Base-by-base conservation (phyloP, 2,329 filamentous ascomycete species). In the Berkeleyomyces rouxiae region DNA sequence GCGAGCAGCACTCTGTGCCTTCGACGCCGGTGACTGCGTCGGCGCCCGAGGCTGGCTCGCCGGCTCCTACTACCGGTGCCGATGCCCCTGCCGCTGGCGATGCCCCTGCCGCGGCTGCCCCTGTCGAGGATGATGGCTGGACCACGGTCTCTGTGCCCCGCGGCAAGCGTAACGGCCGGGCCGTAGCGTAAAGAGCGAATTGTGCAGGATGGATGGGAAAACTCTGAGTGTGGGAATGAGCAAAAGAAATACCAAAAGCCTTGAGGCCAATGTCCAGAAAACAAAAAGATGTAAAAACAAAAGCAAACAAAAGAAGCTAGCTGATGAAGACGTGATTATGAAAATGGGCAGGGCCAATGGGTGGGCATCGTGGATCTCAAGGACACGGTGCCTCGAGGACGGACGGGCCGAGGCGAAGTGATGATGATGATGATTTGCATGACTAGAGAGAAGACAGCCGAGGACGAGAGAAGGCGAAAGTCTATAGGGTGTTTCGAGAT, bases 91-190 rank as follows among this genome's bases (percentile, higher is more conserved):
- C 67, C 44, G 67, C 70, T 61, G 64, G 68, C 42, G 67, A 46
- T 33, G 37, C 59, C 10, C 23, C 58, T 36, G 46, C 74, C 43
- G 73, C 74, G 59, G 72, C 74, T 46, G 71, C 75, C 23, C 23
- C 23, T 23, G 23, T 23, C 59, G 79, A 82, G 57, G 82, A 82
- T 44, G 82, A 85, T 70, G 83, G 83, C 67, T 86, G 83, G 83
- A 83, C 81, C 66, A 85, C 80, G 36, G 83, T 83, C 61, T 66
- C 72, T 61, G 66, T 64, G 62, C 51, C 63, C 62, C 67, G 67
- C 42, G 65, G 67, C 59, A 67, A 49, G 39, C 65, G 55, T 43
- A 58, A 51, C 33, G 51, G 58, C 13, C 61, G 61, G 51, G 44
- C 61, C 43, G 37, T 61, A 37, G 58, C 57, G 33, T 61, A 55